phyloP scores from a whole-genome alignment of 2,329 filamentous ascomycete species.

The Monosporascus sp. region DNA sequence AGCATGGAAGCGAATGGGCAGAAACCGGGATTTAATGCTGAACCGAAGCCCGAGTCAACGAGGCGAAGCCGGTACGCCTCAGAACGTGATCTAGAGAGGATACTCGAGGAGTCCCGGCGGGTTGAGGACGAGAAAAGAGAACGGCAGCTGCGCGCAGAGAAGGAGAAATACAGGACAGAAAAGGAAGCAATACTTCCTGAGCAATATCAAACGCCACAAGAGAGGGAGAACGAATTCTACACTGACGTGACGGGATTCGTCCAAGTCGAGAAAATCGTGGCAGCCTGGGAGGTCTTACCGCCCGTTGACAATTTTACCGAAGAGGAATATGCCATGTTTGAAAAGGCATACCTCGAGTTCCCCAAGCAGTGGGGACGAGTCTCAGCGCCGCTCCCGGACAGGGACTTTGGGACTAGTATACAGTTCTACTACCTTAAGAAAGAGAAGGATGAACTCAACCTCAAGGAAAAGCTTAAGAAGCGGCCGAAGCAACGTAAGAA shows the following conservation, averaged over 20 bases:
- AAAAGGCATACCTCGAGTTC: conserved; percentile 67
- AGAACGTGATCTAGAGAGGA: conserved; percentile 68
- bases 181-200: conserved; percentile 72
- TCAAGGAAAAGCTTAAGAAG: conserved; percentile 70
- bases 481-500: conserved; percentile 56
- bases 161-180: conserved; percentile 64
- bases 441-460: conserved; percentile 68
- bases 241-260: conserved; percentile 62
- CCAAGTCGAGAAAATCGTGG: conserved; percentile 60
- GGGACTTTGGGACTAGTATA: conserved; percentile 75
- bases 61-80: conserved; percentile 57
- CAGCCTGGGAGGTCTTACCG: conserved; percentile 66
- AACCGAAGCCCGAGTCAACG: conserved; percentile 49
- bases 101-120: conserved; percentile 65
- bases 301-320: conserved; percentile 70
- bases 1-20: conserved; percentile 30
- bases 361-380: conserved; percentile 82
- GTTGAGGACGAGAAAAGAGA: conserved; percentile 68
- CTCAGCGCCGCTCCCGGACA: conserved; percentile 59
- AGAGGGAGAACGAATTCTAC: conserved; percentile 54
- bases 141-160: conserved; percentile 57
- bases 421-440: conserved; percentile 83
- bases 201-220: conserved; percentile 60
- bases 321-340: conserved; percentile 65
- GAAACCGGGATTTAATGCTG: conserved; percentile 38